Evolutionary conservation across 2,329 filamentous ascomycete genomes (phyloP), one percentile per base, ranked within the genome.

Genomic region (Neofusicoccum ribis): DNA sequence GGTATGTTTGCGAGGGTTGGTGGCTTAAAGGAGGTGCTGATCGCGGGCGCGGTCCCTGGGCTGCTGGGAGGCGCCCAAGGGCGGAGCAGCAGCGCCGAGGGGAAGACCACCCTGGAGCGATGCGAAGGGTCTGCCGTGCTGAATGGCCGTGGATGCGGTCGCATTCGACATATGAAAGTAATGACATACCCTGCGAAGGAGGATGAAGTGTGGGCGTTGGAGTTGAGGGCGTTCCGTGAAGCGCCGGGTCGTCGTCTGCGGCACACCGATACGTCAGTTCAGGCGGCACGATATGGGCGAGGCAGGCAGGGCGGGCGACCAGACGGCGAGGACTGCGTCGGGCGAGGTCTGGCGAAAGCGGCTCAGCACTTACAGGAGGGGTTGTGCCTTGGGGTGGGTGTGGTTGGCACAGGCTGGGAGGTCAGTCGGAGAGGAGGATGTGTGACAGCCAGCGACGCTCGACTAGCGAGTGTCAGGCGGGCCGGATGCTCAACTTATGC

Each of bases 221-320:
- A 68, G 73, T 72, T 70, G 72, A 73, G 72, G 43, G 68, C 68
- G 68, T 73, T 74, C 72, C 73, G 74, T 75, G 69, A 72, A 71
- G 72, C 73, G 73, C 75, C 74, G 74, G 63, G 56, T 61, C 44
- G 63, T 60, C 71, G 70, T 59, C 74, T 73, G 65, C 68, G 69
- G 68, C 71, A 63, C 74, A 65, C 54, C 63, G 63, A 65, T 65
- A 52, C 54, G 63, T 65, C 54, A 65, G 63, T 60, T 46, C 54
- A 20, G 50, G 8, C 31, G 41, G 61, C 44, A 54, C 63, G 63
- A 47, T 54, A 34, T 50, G 56, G 50, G 47, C 54, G 47, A 27
- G 54, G 46, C 46, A 5, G 27, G 36, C 44, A 17, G 7, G 11
- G 31, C 4, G 39, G 63, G 31, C 63, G 43, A 37, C 14, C 15